Conservation (phyloP, 768 basidiomycete species). For the Panellus pusillus region DNA sequence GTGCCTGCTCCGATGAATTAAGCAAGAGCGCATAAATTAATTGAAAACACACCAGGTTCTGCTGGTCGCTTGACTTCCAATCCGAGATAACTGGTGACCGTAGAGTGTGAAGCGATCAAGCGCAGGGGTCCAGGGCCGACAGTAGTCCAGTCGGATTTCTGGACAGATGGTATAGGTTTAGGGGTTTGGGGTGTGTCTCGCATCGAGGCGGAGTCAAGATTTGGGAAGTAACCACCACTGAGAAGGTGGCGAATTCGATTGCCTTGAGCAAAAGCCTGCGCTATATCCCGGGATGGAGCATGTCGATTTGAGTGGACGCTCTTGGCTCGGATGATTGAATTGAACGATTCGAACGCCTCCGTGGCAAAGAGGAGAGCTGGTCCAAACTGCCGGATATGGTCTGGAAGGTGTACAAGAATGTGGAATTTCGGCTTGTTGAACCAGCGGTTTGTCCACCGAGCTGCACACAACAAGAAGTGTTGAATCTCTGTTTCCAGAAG, state of each 20-base stretch:
- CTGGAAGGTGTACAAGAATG: conserved; percentile 36
- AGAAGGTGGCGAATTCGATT: conserved; percentile 29
- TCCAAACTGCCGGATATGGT: conserved; percentile 39
- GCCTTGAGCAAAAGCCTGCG: conserved; percentile 24
- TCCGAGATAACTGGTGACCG: conserved; percentile 3
- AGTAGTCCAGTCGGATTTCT: neutral
- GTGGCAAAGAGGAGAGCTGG: conserved; percentile 44
- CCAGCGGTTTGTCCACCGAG: conserved; percentile 31
- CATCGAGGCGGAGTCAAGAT: neutral
- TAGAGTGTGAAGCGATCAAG: neutral
- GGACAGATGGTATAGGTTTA: too few species aligned
- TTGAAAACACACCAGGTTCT: neutral
- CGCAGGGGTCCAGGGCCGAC: neutral
- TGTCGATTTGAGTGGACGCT: conserved; percentile 36
- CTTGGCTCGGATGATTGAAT: conserved; percentile 32
- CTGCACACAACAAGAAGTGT: conserved; percentile 34
- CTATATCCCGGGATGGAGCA: conserved; percentile 34
- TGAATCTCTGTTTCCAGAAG: conserved; percentile 31
- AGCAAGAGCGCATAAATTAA: neutral
- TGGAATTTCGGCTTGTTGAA: conserved; percentile 49
- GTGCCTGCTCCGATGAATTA: neutral
- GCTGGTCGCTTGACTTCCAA: neutral
- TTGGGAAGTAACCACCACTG: conserved; percentile 22
- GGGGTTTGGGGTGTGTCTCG: neutral
- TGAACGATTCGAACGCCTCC: conserved; percentile 28